Evolutionary conservation across 768 basidiomycete species (phyloP), one percentile per base, ranked within the genome.

Genomic region (Boletellus emodensis): DNA sequence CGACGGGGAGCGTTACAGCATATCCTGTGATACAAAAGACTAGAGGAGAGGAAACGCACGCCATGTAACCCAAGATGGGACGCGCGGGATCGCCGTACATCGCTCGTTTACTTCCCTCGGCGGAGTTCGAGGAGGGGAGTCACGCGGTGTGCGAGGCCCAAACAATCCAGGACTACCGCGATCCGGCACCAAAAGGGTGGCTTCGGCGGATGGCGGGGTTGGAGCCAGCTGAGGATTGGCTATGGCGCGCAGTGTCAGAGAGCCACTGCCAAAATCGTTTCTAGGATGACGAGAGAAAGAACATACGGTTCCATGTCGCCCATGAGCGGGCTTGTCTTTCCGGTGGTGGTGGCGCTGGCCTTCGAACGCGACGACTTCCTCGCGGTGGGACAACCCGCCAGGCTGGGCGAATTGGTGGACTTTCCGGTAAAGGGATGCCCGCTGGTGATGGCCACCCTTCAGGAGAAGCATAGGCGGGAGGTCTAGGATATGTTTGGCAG

Each of bases 241-340:
- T 90, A 48, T 40, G 50, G 26, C 40, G 49, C 42, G 35, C 8
- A 26, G 35, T 34, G 22, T 63, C 36, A 42, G 12, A 42, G 48
- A 49, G 14, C 33, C 34, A 24, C 12, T 28, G 7, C 30, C 30
- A 30, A 11, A 30, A 11, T 30, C 30, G 8, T 30, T 11, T 8
- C 30, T 30, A 8, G 30, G 30, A 30, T 30, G 30, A 30, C 15
- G 40, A 28, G 26, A 8, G 32, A 44, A 38, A 46, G n/a, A 46
- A 77, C 83, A 69, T 56, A 85, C 84, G 84, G 61, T 74, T 80
- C 84, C 84, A 86, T 33, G 80, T 77, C 33, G 72, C 73, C 84
- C 84, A 86, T 3, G 82, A 82, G 17, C 65, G 64, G 6, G 67
- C 68, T 54, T 81, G 70, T 24, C 73, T 73, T 60, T 78, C 75